A percentile compares a stretch with the other conserved stretches of the same genome.
phyloP scores from a whole-genome alignment of 352 stramenopile genomes.

The Pythium periplocum region DNA sequence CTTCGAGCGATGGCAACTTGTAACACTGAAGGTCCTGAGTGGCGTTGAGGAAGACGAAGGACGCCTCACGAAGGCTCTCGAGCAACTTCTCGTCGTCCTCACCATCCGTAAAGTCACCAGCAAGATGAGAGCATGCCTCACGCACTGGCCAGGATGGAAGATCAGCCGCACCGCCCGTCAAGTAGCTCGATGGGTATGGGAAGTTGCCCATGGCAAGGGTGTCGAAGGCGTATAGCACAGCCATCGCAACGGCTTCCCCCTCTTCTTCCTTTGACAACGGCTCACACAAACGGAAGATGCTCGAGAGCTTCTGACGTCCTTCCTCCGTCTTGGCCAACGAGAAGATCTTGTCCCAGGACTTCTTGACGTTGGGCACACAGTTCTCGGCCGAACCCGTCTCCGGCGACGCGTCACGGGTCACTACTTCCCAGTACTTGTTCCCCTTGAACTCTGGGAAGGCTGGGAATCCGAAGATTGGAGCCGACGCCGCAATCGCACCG shows the following conservation, averaged over 20 bases:
- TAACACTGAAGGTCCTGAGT: conserved; percentile 68
- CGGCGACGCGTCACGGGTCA: conserved; percentile 69
- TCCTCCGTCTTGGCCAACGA: conserved; percentile 49
- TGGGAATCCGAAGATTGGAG: conserved; percentile 90
- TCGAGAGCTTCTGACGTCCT: conserved; percentile 45
- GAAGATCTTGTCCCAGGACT: conserved; percentile 77
- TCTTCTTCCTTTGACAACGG: conserved; percentile 41
- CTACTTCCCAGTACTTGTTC: conserved; percentile 80
- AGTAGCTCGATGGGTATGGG: conserved; percentile 93
- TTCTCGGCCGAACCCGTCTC: conserved; percentile 59
- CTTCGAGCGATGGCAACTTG: conserved; percentile 55
- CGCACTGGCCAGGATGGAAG: conserved; percentile 92
- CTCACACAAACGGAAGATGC: conserved; percentile 64
- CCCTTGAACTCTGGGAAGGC: conserved; percentile 57
- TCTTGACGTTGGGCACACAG: conserved; percentile 82
- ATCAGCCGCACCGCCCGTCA: conserved; percentile 64
- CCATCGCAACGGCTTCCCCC: conserved; percentile 64
- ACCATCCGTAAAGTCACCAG: conserved; percentile 30
- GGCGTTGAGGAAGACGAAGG: conserved; percentile 89
- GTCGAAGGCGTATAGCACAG: conserved; percentile 85
- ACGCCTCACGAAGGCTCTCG: conserved; percentile 49
- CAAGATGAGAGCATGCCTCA: conserved; percentile 78
- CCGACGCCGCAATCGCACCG: conserved; percentile 91
- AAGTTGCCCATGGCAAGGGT: conserved; percentile 95
- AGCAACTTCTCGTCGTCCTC: conserved; percentile 34